phyloP scores from a whole-genome alignment of 202 grass and related monocot genomes.

The Panicum virgatum region DNA sequence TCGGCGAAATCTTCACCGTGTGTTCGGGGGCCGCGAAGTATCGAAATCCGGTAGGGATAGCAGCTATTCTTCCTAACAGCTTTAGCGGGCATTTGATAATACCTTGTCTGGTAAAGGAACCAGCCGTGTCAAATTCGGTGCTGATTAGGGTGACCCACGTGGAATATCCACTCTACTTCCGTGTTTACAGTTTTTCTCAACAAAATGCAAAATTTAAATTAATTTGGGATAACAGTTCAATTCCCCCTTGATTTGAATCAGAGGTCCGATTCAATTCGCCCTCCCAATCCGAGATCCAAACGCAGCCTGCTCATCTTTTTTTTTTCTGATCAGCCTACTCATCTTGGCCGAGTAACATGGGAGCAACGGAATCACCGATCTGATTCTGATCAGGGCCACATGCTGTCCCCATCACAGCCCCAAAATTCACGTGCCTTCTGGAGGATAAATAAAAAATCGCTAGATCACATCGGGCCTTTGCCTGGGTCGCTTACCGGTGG shows the following conservation, averaged over 20 bases:
- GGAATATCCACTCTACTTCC: background rate
- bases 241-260: background rate
- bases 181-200: background rate
- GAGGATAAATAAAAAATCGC: background rate
- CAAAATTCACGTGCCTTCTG: background rate
- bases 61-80: too few relatives aligned
- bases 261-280: background rate
- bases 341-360: background rate
- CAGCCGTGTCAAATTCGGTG: too few relatives aligned
- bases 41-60: too few relatives aligned
- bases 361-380: background rate
- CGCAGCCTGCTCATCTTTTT: too few relatives aligned
- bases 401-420: background rate
- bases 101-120: too few relatives aligned
- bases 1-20: too few relatives aligned
- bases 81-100: too few relatives aligned
- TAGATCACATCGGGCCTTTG: constrained; percentile 1
- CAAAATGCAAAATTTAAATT: background rate
- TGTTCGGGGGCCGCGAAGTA: too few relatives aligned
- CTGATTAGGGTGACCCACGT: too few relatives aligned
- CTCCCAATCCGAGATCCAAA: background rate
- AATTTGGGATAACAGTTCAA: background rate
- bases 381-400: background rate
- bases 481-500: background rate
- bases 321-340: background rate